phyloP scores from a whole-genome alignment of 2,329 filamentous ascomycete species.

The Phaeophleospora eucalypticola region DNA sequence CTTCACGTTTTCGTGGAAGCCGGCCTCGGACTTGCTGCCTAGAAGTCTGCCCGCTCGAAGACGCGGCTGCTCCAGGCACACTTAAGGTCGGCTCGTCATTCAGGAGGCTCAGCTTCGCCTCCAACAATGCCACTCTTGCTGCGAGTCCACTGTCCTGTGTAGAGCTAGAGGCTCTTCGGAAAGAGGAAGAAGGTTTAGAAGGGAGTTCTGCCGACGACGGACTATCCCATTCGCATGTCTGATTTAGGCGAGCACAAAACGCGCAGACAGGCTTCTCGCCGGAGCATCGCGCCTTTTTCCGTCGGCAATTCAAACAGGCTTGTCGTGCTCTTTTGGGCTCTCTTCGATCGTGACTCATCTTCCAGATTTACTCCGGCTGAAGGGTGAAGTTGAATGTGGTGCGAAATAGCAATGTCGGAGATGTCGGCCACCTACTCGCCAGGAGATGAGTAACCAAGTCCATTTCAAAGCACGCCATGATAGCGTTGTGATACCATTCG shows the following conservation, averaged over 20 bases:
- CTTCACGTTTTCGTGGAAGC: neutral
- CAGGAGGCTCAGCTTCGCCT: constrained; percentile 5
- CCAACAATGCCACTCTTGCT: constrained; percentile 8
- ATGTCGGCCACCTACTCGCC: no score
- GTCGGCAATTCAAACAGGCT: constrained; percentile 9
- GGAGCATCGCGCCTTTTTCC: constrained; percentile 10
- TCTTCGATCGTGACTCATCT: constrained; percentile 4
- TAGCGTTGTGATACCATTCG: no score
- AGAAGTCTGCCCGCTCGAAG: neutral
- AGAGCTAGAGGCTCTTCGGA: neutral
- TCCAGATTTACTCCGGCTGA: neutral
- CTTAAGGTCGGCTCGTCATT: neutral
- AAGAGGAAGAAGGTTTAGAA: neutral
- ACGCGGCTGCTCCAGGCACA: neutral
- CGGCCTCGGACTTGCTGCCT: neutral
- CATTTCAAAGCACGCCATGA: no score
- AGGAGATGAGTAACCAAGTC: no score
- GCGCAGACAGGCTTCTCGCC: constrained; percentile 8
- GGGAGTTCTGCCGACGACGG: neutral
- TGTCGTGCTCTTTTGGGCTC: constrained; percentile 8
- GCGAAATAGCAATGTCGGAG: no score
- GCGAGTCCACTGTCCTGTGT: constrained; percentile 3
- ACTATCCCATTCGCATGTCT: constrained; percentile 6
- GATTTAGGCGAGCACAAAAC: constrained; percentile 9
- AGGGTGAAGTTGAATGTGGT: no score